These are phyloP conservation scores for Beauveria varroae DNA, from an alignment of 2,329 filamentous ascomycete genomes.

Conservation along the genomic window DNA sequence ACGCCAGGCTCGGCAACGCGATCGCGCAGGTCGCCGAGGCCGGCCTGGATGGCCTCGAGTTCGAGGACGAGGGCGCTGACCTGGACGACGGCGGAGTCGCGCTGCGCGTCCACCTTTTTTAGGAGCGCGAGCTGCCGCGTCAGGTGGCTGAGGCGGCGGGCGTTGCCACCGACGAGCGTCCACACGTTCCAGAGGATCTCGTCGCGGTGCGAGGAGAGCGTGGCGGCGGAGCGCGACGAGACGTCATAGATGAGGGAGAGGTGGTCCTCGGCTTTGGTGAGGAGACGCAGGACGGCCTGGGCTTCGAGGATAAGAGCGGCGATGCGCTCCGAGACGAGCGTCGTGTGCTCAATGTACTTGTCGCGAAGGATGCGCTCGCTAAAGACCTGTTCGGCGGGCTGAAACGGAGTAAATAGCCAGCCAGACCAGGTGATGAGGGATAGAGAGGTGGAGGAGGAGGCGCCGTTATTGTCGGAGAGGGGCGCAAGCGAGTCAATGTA, in stretches of 20 bases:
- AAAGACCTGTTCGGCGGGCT: conserved; percentile 41
- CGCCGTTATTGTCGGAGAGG: conserved; percentile 14
- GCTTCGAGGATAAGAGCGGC: conserved; percentile 60
- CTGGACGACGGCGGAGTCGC: conserved; percentile 57
- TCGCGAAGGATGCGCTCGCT: conserved; percentile 56
- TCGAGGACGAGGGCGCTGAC: conserved; percentile 65
- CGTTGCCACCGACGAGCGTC: conserved; percentile 67
- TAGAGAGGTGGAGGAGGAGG: conserved; percentile 23
- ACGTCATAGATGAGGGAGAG: conserved; percentile 64
- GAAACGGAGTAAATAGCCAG: conserved; percentile 55
- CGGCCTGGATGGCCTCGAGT: conserved; percentile 63
- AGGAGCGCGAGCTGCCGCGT: conserved; percentile 58
- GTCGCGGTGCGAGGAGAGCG: conserved; percentile 50
- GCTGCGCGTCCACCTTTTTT: conserved; percentile 56
- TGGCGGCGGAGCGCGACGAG: conserved; percentile 54
- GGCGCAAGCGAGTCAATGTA: conserved; percentile 56
- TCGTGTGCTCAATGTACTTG: conserved; percentile 68
- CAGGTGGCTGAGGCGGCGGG: conserved; percentile 50
- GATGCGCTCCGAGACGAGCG: conserved; percentile 63
- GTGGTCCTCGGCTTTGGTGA: conserved; percentile 61
- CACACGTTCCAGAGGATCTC: conserved; percentile 64
- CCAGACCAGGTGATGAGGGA: conserved; percentile 30
- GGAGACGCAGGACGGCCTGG: conserved; percentile 55
- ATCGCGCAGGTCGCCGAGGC: conserved; percentile 64
- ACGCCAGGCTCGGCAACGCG: conserved; percentile 60